Percentiles rank a stretch among this genome's conserved stretches.
phyloP scores from a whole-genome alignment of 192 early-diverging fungal species.

The Coemansia sp. region DNA sequence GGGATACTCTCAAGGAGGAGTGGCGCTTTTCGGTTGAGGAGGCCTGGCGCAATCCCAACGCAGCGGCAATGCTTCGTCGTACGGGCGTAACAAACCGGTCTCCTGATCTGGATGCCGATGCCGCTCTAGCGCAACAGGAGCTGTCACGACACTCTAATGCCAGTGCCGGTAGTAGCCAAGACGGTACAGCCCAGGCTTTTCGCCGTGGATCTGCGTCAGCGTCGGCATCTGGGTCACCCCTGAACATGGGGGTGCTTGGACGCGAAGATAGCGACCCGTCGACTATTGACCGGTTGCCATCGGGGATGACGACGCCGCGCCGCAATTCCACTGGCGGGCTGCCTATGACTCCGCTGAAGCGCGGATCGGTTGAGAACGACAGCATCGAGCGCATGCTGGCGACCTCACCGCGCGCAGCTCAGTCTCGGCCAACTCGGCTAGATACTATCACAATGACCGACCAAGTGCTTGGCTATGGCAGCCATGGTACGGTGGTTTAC shows the following conservation, averaged over 20 bases:
- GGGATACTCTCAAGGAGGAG: constrained; percentile 55
- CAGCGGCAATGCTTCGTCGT: constrained; percentile 49
- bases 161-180: constrained; percentile 22
- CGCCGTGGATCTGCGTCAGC: constrained; percentile 42
- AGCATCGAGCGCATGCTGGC: constrained; percentile 22
- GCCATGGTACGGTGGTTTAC: constrained; percentile 96
- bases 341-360: constrained; percentile 43
- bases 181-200: not conserved
- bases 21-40: constrained; percentile 48
- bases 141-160: constrained; percentile 17
- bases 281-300: constrained; percentile 34
- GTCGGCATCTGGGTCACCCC: constrained; percentile 11
- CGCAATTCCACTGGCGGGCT: constrained; percentile 53
- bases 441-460: constrained; percentile 63
- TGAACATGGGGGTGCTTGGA: constrained; percentile 27
- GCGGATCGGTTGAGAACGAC: constrained; percentile 15
- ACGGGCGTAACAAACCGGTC: constrained; percentile 40
- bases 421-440: constrained; percentile 44
- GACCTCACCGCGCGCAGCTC: constrained; percentile 6
- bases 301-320: constrained; percentile 37
- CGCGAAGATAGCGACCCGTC: constrained; percentile 46
- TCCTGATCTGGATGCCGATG: not conserved
- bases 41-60: constrained; percentile 56
- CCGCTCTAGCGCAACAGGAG: constrained; percentile 14
- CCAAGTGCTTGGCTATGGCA: constrained; percentile 82